Conservation (phyloP, 148 eudicot genomes). For the Arbutus unedo region DNA sequence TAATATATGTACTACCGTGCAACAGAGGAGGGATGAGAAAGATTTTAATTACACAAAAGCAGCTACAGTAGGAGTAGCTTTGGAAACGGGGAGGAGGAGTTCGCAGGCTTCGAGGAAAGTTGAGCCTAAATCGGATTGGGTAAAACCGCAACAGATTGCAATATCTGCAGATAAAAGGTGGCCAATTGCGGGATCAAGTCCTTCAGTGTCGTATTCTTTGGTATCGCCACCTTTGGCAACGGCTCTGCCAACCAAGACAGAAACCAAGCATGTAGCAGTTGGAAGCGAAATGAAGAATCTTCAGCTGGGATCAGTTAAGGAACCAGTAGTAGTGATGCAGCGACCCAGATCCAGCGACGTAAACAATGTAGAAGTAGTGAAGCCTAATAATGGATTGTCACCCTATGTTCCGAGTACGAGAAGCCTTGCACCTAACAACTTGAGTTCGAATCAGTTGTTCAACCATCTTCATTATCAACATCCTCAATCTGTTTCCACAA, state of each 20-base stretch:
- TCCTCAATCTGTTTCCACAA: slow-evolving; percentile 38
- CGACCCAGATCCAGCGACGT: slow-evolving; percentile 56
- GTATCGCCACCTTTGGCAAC: slow-evolving; percentile 56
- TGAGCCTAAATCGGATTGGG: slow-evolving; percentile 63
- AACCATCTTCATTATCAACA: slow-evolving; percentile 54
- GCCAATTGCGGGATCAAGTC: slow-evolving; percentile 51
- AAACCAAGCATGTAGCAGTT: slow-evolving; percentile 37
- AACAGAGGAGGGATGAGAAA: slow-evolving; percentile 71
- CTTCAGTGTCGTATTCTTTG: slow-evolving; percentile 57
- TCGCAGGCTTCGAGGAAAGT: slow-evolving; percentile 45
- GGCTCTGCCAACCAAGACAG: slow-evolving; percentile 47
- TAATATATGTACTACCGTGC: slow-evolving; percentile 21
- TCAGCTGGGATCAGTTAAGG: slow-evolving; percentile 60
- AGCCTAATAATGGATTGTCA: slow-evolving; percentile 38
- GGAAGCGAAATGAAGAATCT: slow-evolving; percentile 56
- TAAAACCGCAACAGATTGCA: slow-evolving; percentile 39
- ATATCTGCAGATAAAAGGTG: slow-evolving; percentile 58
- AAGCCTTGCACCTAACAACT: slow-evolving; percentile 45
- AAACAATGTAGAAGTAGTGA: slow-evolving; percentile 34
- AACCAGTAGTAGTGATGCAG: slow-evolving; percentile 78
- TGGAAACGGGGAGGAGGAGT: slow-evolving; percentile 43
- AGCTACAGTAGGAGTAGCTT: slow-evolving; percentile 40
- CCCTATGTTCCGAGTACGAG: slow-evolving; percentile 50
- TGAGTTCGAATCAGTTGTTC: slow-evolving; percentile 49
- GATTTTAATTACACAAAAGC: slow-evolving; percentile 65